Base-by-base conservation (phyloP, 2,329 filamentous ascomycete species). In the Chaetomium sp. region DNA sequence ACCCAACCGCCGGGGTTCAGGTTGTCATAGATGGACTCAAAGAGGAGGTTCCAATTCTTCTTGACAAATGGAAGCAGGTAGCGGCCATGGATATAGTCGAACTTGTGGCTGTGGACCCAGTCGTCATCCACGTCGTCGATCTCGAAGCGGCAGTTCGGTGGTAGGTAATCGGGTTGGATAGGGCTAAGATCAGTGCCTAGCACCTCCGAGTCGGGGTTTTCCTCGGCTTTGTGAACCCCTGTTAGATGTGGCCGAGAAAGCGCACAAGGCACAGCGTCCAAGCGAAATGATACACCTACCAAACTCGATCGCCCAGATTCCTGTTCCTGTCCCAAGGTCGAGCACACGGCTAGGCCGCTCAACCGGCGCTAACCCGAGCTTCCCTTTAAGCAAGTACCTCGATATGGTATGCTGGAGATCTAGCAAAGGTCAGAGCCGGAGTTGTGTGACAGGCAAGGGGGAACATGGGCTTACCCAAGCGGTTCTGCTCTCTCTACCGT, bases 301-400 rank as follows among this genome's bases (percentile, higher is more conserved):
- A 49, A 62, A 68, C 51, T 69, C 66, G 10, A 69, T 66, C n/a
- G 67, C 67, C 67, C 67, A 68, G 42, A 69, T 63, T 13, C 67
- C 67, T 3, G 67, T 69, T 33, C 67, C 67, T 7, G 66, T 68
- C 7, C 64, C 67, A 23, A 68, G 33, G 23, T 68, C 67, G 23
- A 69, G 64, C 19, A 69, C 67, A 5, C 31, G 38, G 12, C 53
- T 21, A 3, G 65, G 65, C 9, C 54, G 60, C 21, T 50, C 55
- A 21, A 67, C 47, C 4, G 67, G 65, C 3, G 65, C 67, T 10
- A 68, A 31, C 7, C 65, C 63, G 21, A 65, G 56, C 27, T 63
- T 65, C 2, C 63, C 67, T 10, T 64, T 64, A 2, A 68, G 45
- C 16, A 67, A 35, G n/a, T 42, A 38, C 51, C 60, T 68, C 31